Conservation (phyloP, 2,329 filamentous ascomycete species). For the Alternaria arborescens region DNA sequence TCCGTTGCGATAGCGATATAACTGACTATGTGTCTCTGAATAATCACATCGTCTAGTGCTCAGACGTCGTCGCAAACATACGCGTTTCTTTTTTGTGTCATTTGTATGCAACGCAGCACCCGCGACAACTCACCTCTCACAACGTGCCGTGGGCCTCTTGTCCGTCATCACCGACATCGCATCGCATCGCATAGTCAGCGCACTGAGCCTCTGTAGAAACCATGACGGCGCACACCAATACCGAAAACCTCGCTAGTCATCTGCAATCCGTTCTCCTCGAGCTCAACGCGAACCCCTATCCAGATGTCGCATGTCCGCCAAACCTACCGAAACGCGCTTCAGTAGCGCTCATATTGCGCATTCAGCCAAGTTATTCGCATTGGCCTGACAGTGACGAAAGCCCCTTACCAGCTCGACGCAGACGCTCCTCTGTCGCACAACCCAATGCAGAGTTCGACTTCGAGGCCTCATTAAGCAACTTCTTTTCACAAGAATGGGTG, state of each 20-base stretch:
- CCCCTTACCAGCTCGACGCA: constrained; percentile 28
- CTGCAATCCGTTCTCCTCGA: constrained; percentile 55
- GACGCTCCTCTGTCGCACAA: constrained; percentile 36
- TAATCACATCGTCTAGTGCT: not conserved
- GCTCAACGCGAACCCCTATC: constrained; percentile 58
- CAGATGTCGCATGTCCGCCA: constrained; percentile 59
- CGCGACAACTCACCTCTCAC: not conserved
- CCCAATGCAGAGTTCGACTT: constrained; percentile 41
- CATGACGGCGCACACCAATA: constrained; percentile 30
- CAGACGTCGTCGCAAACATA: not conserved
- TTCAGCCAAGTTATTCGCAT: constrained; percentile 66
- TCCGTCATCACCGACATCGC: not conserved
- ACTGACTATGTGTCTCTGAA: not conserved
- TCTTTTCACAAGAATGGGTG: constrained; percentile 72
- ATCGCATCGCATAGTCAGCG: not conserved
- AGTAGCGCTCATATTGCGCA: constrained; percentile 70
- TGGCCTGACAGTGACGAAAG: constrained; percentile 54
- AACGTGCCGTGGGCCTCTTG: constrained; percentile 1
- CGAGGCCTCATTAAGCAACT: constrained; percentile 60
- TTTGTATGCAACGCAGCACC: not conserved
- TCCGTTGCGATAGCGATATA: constrained; percentile 1
- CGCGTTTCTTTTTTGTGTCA: not conserved
- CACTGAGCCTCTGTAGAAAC: constrained; percentile 1
- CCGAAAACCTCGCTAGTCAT: constrained; percentile 49
- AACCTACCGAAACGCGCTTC: constrained; percentile 68